These are phyloP conservation scores for Papilionanthe hybrid DNA, from an alignment of 116 monocot genomes.

Conservation along the genomic window DNA sequence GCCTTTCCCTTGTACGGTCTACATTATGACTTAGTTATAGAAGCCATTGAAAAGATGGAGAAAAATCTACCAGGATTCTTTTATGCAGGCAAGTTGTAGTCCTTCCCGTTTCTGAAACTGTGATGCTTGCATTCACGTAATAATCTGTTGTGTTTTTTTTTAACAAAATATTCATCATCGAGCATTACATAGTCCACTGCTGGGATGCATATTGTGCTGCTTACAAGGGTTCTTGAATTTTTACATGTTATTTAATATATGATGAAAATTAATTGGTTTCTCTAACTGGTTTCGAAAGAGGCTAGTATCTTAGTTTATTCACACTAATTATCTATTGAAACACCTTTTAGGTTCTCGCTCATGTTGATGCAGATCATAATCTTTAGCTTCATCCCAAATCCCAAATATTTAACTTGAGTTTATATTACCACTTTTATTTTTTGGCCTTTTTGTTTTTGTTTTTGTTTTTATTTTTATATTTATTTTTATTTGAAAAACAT, in stretches of 20 bases:
- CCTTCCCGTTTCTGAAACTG: background rate
- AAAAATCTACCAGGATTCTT: slow-evolving; percentile 84
- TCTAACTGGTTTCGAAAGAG: background rate
- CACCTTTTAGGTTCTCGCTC: too few relatives aligned
- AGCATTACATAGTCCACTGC: background rate
- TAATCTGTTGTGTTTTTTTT: background rate
- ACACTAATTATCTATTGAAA: background rate
- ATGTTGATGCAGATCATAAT: too few relatives aligned
- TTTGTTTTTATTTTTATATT: too few relatives aligned
- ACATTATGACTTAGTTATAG: slow-evolving; percentile 69
- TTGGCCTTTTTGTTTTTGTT: too few relatives aligned
- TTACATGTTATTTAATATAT: background rate
- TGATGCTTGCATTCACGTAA: background rate
- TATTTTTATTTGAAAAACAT: too few relatives aligned
- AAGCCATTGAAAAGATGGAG: slow-evolving; percentile 87
- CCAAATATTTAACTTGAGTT: too few relatives aligned
- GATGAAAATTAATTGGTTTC: background rate
- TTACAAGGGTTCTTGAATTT: background rate
- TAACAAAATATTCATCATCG: background rate
- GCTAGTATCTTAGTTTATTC: background rate
- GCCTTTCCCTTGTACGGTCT: slow-evolving; percentile 86
- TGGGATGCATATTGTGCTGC: background rate
- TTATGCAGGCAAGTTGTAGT: slow-evolving; percentile 73
- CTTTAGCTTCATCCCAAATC: too few relatives aligned
- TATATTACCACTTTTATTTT: too few relatives aligned